Evolutionary conservation across 352 stramenopile genomes (phyloP).

Genomic region (Phytopythium oedochilum): DNA sequence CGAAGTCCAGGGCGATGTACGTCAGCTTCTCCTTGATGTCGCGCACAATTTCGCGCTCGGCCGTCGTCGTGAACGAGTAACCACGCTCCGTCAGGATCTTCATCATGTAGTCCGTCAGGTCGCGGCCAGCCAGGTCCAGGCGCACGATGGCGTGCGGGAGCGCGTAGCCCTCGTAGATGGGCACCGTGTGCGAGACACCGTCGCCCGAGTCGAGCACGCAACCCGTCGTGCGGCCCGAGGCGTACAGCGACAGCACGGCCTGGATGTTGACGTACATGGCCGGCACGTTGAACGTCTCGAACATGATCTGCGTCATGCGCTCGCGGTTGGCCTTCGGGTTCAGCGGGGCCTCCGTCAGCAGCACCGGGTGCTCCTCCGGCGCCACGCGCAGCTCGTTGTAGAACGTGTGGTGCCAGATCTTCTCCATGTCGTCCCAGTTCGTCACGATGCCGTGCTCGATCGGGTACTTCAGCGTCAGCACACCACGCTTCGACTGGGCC

Average conservation of each 20-base stretch:
- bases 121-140: conserved; percentile 91
- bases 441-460: conserved; percentile 99
- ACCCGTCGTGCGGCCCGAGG: conserved; percentile 20
- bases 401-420: conserved; percentile 99
- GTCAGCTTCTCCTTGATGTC: conserved; percentile 99
- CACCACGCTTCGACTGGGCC: conserved; percentile 90
- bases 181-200: conserved; percentile 90
- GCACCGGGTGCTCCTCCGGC: conserved; percentile 96
- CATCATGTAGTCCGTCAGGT: conserved; percentile 96
- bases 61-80: conserved; percentile 93
- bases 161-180: conserved; percentile 97
- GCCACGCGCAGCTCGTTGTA: conserved; percentile 96
- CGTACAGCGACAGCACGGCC: no score
- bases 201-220: conserved; percentile 94
- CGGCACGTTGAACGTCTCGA: conserved; percentile 94
- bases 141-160: conserved; percentile 93
- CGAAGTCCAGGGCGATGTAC: conserved; percentile 93
- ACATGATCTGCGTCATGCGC: conserved; percentile 95
- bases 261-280: conserved; percentile 94
- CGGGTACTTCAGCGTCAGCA: conserved; percentile 94
- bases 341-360: conserved; percentile 92
- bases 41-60: conserved; percentile 92
- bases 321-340: conserved; percentile 94
- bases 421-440: conserved; percentile 99
- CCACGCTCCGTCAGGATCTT: conserved; percentile 94